Percentiles rank a stretch among this genome's conserved stretches.
Evolutionary conservation across 257 asterid genomes (phyloP).

Genomic region (Petunia secreta): DNA sequence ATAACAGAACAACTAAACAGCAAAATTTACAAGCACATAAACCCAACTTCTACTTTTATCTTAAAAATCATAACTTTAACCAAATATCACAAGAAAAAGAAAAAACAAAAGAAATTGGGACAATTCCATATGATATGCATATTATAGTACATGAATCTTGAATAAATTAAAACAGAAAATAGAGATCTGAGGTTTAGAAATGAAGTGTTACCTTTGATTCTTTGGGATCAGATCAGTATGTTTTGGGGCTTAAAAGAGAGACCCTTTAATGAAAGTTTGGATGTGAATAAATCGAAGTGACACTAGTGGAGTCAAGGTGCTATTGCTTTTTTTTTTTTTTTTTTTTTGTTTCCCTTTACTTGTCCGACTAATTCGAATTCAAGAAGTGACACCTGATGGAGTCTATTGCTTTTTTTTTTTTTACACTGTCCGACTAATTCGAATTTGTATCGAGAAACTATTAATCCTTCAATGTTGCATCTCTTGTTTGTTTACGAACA

Average conservation of each 20-base stretch:
- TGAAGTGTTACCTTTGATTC: not conserved
- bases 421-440: too few species aligned
- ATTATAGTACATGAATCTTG: not conserved
- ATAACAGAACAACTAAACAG: not conserved
- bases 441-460: too few species aligned
- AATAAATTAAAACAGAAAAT: not conserved
- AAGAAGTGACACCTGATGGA: too few species aligned
- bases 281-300: too few species aligned
- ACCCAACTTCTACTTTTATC: not conserved
- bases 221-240: constrained; percentile 14
- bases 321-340: too few species aligned
- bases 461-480: too few species aligned
- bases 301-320: too few species aligned
- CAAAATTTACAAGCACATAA: not conserved
- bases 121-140: not conserved
- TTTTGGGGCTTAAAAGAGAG: not conserved
- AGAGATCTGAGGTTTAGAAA: not conserved
- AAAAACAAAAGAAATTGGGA: not conserved
- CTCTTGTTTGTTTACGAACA: too few species aligned
- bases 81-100: not conserved
- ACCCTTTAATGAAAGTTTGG: too few species aligned
- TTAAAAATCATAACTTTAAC: not conserved
- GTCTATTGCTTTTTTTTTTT: too few species aligned
- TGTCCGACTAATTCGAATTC: too few species aligned
- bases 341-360: too few species aligned